These are phyloP conservation scores for Botryotinia globosa DNA, from an alignment of 2,329 filamentous ascomycete species.

Conservation along the genomic window DNA sequence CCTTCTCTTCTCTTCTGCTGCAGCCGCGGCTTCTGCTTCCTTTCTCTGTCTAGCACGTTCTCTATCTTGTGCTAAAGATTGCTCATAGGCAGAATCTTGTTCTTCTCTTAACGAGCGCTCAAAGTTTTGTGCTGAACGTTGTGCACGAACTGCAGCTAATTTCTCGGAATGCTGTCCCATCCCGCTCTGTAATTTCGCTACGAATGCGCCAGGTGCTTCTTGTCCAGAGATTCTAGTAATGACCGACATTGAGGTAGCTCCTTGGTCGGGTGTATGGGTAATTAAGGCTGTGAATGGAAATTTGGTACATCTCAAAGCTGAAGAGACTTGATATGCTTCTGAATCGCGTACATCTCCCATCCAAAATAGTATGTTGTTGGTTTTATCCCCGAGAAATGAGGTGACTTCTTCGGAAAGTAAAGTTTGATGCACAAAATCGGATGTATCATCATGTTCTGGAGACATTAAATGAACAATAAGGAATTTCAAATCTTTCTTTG, in stretches of 20 bases:
- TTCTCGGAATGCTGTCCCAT: conserved; percentile 75
- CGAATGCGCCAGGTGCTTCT: conserved; percentile 65
- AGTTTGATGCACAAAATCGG: conserved; percentile 76
- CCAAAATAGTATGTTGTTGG: conserved; percentile 84
- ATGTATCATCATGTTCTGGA: conserved; percentile 91
- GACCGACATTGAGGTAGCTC: conserved; percentile 85
- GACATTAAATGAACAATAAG: conserved; percentile 84
- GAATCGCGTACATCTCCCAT: conserved; percentile 89
- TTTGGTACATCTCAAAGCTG: conserved; percentile 82
- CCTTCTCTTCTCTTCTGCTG: conserved; percentile 62
- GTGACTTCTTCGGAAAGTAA: conserved; percentile 73
- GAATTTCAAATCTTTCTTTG: conserved; percentile 89
- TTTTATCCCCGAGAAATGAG: conserved; percentile 68
- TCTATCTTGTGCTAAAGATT: conserved; percentile 81
- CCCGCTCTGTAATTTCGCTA: conserved; percentile 70
- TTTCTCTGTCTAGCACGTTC: conserved; percentile 74
- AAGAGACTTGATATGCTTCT: conserved; percentile 91
- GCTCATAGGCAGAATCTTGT: conserved; percentile 91
- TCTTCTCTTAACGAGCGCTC: conserved; percentile 78
- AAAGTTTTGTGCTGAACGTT: conserved; percentile 75
- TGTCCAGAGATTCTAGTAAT: conserved; percentile 75
- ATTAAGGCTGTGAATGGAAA: conserved; percentile 87
- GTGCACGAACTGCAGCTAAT: conserved; percentile 69
- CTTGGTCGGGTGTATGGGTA: conserved; percentile 81
- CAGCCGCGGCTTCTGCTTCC: conserved; percentile 71